These are phyloP conservation scores for Talaromyces sp. DNA, from an alignment of 2,329 filamentous ascomycete species.

Conservation along the genomic window DNA sequence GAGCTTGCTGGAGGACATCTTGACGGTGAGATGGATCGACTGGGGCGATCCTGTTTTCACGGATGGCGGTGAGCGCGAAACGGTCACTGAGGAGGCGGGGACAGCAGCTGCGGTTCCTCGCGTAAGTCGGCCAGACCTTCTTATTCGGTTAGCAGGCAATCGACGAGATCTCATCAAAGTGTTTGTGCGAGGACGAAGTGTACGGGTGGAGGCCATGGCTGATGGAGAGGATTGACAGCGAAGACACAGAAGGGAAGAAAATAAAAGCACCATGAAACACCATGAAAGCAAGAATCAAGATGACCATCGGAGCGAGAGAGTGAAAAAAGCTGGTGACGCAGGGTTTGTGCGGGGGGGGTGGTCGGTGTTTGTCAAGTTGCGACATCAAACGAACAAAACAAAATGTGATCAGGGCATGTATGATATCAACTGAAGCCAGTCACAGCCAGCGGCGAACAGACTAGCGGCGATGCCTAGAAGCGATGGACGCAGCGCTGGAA, in stretches of 20 bases:
- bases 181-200: slow-evolving; percentile 30
- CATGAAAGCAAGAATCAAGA: background rate
- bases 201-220: slow-evolving; percentile 34
- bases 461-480: background rate
- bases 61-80: slow-evolving; percentile 30
- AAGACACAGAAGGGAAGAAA: background rate
- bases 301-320: background rate
- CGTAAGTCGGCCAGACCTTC: slow-evolving; percentile 32
- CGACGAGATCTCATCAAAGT: slow-evolving; percentile 21
- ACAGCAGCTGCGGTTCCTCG: slow-evolving; percentile 23
- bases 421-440: background rate
- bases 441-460: background rate
- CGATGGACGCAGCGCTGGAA: background rate
- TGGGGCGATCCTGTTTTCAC: slow-evolving; percentile 30
- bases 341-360: slow-evolving; percentile 6
- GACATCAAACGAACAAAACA: background rate
- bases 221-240: background rate
- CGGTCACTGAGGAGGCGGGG: slow-evolving; percentile 25
- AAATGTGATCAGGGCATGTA: background rate
- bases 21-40: slow-evolving; percentile 44
- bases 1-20: slow-evolving; percentile 45
- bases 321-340: slow-evolving; percentile 1
- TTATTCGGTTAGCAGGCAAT: slow-evolving; percentile 27
- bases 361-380: background rate
- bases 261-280: background rate